phyloP scores from a whole-genome alignment of 495 filamentous ascomycete genomes.

The Annulohypoxylon nitens region DNA sequence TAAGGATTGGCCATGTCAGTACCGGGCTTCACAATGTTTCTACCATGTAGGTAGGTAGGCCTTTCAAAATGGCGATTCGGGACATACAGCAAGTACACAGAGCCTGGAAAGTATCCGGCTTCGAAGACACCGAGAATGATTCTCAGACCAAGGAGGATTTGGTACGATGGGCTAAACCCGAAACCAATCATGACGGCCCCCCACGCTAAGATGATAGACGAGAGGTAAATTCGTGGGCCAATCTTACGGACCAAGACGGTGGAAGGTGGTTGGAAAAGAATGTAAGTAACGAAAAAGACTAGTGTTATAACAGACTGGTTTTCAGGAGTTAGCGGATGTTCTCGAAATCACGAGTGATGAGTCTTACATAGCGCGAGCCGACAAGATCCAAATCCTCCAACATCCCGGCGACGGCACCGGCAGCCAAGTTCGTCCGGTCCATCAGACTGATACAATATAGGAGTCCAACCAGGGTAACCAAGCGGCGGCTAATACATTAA shows the following conservation, averaged over 20 bases:
- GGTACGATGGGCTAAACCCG: conserved; percentile 66
- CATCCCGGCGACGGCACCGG: conserved; percentile 69
- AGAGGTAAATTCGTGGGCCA: conserved; percentile 66
- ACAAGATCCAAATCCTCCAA: conserved; percentile 62
- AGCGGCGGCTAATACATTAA: conserved; percentile 51
- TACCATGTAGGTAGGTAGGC: background rate
- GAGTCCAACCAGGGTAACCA: conserved; percentile 69
- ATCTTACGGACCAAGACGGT: conserved; percentile 69
- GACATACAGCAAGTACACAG: conserved; percentile 67
- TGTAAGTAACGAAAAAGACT: conserved; percentile 72
- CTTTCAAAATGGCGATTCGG: background rate
- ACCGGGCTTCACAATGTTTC: background rate
- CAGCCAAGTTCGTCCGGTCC: conserved; percentile 72
- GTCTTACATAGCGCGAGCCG: conserved; percentile 60
- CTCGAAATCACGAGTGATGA: background rate
- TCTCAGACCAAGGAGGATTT: conserved; percentile 63
- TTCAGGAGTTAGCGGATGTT: conserved; percentile 39
- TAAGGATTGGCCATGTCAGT: conserved; percentile 22
- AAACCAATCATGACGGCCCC: conserved; percentile 67
- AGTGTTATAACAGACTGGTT: conserved; percentile 65
- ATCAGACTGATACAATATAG: conserved; percentile 73
- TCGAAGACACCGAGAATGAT: conserved; percentile 71
- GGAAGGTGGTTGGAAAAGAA: conserved; percentile 66
- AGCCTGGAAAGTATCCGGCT: conserved; percentile 72
- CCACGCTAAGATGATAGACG: conserved; percentile 63